Percentiles rank a stretch among this genome's conserved stretches.
These are phyloP conservation scores for Globisporangium irregulare DNA, from an alignment of 352 stramenopile genomes.

Conservation along the genomic window DNA sequence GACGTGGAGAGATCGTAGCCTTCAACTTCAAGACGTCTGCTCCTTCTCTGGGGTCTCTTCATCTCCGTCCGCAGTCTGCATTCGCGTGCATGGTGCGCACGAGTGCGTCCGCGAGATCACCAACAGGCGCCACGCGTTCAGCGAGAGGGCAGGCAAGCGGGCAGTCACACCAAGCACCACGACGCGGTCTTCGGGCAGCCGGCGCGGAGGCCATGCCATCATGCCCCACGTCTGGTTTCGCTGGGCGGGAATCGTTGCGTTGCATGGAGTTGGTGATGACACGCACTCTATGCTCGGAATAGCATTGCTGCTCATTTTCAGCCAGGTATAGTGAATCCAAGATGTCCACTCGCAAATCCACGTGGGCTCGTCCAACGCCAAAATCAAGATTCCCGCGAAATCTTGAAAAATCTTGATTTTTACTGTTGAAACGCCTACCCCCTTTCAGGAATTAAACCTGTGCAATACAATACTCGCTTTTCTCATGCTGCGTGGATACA, in stretches of 20 bases:
- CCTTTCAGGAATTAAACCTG: background rate
- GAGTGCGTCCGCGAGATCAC: background rate
- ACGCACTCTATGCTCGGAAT: background rate
- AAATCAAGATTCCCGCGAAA: background rate
- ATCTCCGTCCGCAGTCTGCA: background rate
- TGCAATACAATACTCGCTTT: background rate
- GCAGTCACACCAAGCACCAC: background rate
- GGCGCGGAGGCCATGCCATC: background rate
- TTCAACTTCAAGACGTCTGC: background rate
- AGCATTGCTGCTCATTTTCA: background rate
- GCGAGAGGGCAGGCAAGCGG: no score
- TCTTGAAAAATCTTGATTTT: background rate
- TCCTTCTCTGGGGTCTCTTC: background rate
- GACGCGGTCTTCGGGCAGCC: background rate
- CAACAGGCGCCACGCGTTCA: background rate
- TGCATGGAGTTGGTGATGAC: background rate
- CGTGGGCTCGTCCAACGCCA: no score
- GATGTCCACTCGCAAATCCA: background rate
- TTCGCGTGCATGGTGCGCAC: background rate
- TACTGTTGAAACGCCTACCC: background rate
- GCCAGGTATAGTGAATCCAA: background rate
- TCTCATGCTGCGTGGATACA: background rate
- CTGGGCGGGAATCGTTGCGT: background rate
- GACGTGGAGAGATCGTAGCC: background rate
- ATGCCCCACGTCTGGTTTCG: background rate